Conservation (phyloP, 2,329 filamentous ascomycete species). For the Ophiostoma piceae region DNA sequence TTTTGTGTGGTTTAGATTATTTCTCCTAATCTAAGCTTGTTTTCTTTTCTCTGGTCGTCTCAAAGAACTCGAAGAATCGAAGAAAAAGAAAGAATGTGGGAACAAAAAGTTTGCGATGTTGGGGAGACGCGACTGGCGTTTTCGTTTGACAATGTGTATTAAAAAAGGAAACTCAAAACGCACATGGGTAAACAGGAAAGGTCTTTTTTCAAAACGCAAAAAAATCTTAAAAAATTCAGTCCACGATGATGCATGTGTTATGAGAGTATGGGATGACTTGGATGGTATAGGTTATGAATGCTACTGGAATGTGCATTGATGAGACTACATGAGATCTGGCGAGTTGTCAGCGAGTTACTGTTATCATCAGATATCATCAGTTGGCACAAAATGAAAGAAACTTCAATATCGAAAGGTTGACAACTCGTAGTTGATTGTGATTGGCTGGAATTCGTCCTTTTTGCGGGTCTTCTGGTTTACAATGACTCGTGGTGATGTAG, state of each 20-base stretch:
- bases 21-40: not conserved
- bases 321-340: no score
- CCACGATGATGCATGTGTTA: not conserved
- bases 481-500: not conserved
- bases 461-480: not conserved
- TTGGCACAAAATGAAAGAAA: not conserved
- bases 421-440: not conserved
- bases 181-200: conserved; percentile 23
- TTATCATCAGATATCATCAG: not conserved
- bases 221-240: conserved; percentile 19
- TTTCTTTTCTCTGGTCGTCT: not conserved
- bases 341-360: no score
- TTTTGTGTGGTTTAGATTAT: conserved; percentile 1
- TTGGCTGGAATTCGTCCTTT: not conserved
- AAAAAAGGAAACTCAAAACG: conserved; percentile 10
- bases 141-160: not conserved
- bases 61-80: conserved; percentile 1
- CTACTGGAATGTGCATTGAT: no score
- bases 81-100: not conserved
- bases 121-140: conserved; percentile 17
- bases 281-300: no score
- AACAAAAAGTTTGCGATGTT: conserved; percentile 16
- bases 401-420: not conserved
- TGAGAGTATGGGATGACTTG: not conserved
- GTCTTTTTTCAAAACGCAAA: conserved; percentile 16